Base-by-base conservation (phyloP, 225 moss, liverwort and hornwort species). In the Polytrichum commune region DNA sequence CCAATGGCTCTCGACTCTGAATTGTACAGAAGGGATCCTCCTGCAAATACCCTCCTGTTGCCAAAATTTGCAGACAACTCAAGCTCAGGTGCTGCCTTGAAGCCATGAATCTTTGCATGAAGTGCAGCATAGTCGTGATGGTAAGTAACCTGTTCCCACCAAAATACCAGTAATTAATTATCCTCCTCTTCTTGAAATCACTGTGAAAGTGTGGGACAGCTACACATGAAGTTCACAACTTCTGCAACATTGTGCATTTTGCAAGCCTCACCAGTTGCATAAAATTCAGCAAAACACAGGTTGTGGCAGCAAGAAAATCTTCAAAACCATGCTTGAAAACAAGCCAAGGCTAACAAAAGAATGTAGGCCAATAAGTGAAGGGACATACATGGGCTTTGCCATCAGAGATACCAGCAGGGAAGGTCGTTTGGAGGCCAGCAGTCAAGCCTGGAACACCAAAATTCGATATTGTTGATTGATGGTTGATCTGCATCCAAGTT, bases 31-130 rank as follows among this genome's bases (percentile, higher is more conserved):
- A 88, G 18, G 1, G 79, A 69, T 53, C 81, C 84, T 73, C 88
- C 84, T 19, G 84, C 75, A 35, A 73, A 88, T 54, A 88, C 64
- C 72, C 60, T 82, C 79, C 66, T 82, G 70, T 84, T 81, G 54
- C 88, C 88, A 27, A 88, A 30, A 38, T 88, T 88, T 30, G 77
- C 84, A 19, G 88, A 88, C 38, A 88, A 64, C 65, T 88, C 88
- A 25, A 88, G 75, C 30, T 88, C 84, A 18, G 88, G 84, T 54
- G 84, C 73, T 58, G 82, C 72, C 77, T 88, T 88, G 57, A 88
- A 79, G 67, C 88, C 88, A 82, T 88, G 77, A 58, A 88, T 75
- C 67, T 29, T 84, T 55, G 82, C 84, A 38, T 79, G 65, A n/a
- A 88, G 81, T 70, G 88, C 77, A 23, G 84, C 77, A 57, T 74